A percentile compares a stretch with the other conserved stretches of the same genome.
Conservation (phyloP, 179 eudicot species). For the Drosera spatulata region DNA sequence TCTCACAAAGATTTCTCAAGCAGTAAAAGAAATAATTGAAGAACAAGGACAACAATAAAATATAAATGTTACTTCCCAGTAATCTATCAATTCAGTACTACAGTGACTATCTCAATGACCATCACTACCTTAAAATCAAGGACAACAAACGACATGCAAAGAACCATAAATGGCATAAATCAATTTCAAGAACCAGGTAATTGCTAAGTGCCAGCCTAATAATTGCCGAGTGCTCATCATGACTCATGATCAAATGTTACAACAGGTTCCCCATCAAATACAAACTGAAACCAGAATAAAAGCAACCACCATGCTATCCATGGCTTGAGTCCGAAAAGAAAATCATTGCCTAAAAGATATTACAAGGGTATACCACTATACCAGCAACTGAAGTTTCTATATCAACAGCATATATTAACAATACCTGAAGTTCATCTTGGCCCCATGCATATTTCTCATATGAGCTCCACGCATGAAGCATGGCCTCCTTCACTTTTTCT, state of each 20-base stretch:
- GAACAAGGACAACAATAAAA: too few relatives aligned
- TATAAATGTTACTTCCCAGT: too few relatives aligned
- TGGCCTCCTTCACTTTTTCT: slow-evolving; percentile 89
- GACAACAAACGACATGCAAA: too few relatives aligned
- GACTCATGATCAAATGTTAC: too few relatives aligned
- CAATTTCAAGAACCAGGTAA: too few relatives aligned
- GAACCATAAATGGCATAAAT: too few relatives aligned
- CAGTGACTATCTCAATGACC: too few relatives aligned
- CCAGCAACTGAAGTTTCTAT: background rate
- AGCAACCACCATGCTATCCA: background rate
- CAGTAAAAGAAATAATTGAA: background rate
- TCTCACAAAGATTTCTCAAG: background rate
- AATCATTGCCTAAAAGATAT: background rate
- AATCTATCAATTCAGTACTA: too few relatives aligned
- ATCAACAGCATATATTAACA: background rate
- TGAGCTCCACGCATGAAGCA: slow-evolving; percentile 98
- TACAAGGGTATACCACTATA: background rate
- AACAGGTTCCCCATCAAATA: background rate
- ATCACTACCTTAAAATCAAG: too few relatives aligned
- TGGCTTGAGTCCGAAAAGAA: background rate
- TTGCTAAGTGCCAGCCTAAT: too few relatives aligned
- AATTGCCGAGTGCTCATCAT: too few relatives aligned
- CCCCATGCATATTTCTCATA: slow-evolving; percentile 99
- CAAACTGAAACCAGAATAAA: slow-evolving; percentile 1
- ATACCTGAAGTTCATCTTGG: slow-evolving; percentile 96